phyloP scores from a whole-genome alignment of 352 stramenopile species.

The Phytophthora tubulina region DNA sequence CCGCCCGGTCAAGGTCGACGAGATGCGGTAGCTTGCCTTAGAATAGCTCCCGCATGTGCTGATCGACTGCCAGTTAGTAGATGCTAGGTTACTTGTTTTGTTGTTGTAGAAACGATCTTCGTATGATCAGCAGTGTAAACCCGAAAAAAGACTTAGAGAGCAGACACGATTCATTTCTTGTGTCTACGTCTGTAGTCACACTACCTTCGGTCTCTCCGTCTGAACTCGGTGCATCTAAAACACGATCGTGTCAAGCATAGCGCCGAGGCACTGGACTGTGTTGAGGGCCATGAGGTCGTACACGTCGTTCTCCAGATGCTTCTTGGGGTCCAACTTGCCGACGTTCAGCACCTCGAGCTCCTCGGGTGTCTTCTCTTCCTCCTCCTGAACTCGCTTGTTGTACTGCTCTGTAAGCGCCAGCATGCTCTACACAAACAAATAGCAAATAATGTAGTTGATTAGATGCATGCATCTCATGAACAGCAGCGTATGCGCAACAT shows the following conservation, averaged over 20 bases:
- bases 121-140: constrained; percentile 27
- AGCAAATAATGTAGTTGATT: constrained; percentile 77
- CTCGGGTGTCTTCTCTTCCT: constrained; percentile 97
- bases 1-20: constrained; percentile 68
- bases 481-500: constrained; percentile 5
- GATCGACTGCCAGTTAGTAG: constrained; percentile 27
- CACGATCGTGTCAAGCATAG: constrained; percentile 99
- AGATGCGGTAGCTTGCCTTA: constrained; percentile 49
- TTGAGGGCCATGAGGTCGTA: constrained; percentile 98
- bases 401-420: constrained; percentile 96
- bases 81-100: constrained; percentile 33
- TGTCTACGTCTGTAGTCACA: constrained; percentile 20
- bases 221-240: constrained; percentile 85
- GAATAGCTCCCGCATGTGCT: constrained; percentile 22
- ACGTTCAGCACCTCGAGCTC: constrained; percentile 98
- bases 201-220: constrained; percentile 19
- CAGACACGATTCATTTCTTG: constrained; percentile 31
- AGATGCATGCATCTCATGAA: neutral
- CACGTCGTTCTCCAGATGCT: constrained; percentile 95
- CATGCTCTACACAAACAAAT: constrained; percentile 78
- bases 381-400: constrained; percentile 95
- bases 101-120: constrained; percentile 32
- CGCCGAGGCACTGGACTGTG: constrained; percentile 98
- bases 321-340: constrained; percentile 97
- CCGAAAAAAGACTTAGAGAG: constrained; percentile 21